Base-by-base conservation (phyloP, 148 eudicot species). In the Amaranthus palmeri region DNA sequence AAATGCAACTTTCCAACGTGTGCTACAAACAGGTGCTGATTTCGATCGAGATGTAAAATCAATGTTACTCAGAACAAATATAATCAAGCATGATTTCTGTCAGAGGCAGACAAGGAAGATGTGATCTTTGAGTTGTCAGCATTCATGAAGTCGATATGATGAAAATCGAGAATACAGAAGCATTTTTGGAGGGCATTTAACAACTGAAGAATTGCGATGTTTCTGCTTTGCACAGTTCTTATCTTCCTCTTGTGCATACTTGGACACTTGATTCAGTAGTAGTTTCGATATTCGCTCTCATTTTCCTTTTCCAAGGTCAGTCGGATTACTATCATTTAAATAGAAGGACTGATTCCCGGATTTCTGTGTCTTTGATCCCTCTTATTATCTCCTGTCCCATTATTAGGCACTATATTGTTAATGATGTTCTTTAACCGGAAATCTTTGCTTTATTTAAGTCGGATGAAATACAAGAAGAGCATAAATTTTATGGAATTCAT, bases 1-100 rank as follows among this genome's bases (percentile, higher is more conserved):
- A 81, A 95, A 91, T 60, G 88, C 88, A 7, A 95, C 98, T 54
- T 95, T 95, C 79, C 98, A 95, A 72, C 87, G 88, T 8, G 97
- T 86, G 67, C 72, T 93, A 55, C 98, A 93, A 76, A 91, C 98
- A 13, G 98, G 97, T 54, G 61, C 41, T 59, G 97, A 88, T 68
- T 89, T 89, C 53, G 97, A 93, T 61, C 78, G 82, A 44, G 97
- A 89, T 74, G 96, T 89, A 13, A 87, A 82, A 81, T 82, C 98
- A 9, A 89, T 91, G 98, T 76, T 93, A 55, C 80, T 93, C 75
- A 87, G 98, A 72, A 87, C 96, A 44, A 93, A 82, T 72, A 76
- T 93, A 57, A 72, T 91, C 62, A 93, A 91, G 85, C 86, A 86
- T 48, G 97, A 93, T 7, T 86, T 77, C 59, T 71, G 68, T 76